These are phyloP conservation scores for Nicotiana benthamiana DNA, from an alignment of 257 asterid species.

Conservation along the genomic window DNA sequence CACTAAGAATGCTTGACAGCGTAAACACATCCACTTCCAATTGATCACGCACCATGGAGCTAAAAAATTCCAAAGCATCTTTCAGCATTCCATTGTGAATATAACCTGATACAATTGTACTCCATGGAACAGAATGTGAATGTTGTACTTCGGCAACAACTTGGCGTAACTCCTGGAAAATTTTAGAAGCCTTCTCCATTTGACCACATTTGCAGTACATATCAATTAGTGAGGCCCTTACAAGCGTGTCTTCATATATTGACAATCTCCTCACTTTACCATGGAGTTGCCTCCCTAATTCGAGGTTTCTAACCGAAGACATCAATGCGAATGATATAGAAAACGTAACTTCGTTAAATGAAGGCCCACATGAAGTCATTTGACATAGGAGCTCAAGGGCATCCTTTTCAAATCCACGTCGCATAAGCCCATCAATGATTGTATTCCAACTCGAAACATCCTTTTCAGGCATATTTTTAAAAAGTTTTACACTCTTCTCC, in stretches of 20 bases:
- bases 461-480: conserved; percentile 49
- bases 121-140: conserved; percentile 41
- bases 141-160: not conserved
- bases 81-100: conserved; percentile 44
- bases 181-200: conserved; percentile 46
- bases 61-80: conserved; percentile 45
- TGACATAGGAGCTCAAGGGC: conserved; percentile 46
- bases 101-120: conserved; percentile 54
- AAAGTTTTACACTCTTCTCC: conserved; percentile 33
- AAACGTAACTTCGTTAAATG: conserved; percentile 43
- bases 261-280: conserved; percentile 43
- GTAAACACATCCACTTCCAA: conserved; percentile 41
- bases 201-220: conserved; percentile 69
- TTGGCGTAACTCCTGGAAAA: conserved; percentile 28
- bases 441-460: conserved; percentile 73
- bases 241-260: conserved; percentile 35
- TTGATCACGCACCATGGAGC: conserved; percentile 39
- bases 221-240: conserved; percentile 48
- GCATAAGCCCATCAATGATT: conserved; percentile 52
- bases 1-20: conserved; percentile 45
- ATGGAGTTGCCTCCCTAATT: conserved; percentile 65
- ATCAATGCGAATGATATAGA: conserved; percentile 54
- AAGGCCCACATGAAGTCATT: conserved; percentile 36
- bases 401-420: conserved; percentile 29
- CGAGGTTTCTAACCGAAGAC: conserved; percentile 35